These are phyloP conservation scores for Microcos paniculata DNA, from an alignment of 345 rosid genomes.

Conservation along the genomic window DNA sequence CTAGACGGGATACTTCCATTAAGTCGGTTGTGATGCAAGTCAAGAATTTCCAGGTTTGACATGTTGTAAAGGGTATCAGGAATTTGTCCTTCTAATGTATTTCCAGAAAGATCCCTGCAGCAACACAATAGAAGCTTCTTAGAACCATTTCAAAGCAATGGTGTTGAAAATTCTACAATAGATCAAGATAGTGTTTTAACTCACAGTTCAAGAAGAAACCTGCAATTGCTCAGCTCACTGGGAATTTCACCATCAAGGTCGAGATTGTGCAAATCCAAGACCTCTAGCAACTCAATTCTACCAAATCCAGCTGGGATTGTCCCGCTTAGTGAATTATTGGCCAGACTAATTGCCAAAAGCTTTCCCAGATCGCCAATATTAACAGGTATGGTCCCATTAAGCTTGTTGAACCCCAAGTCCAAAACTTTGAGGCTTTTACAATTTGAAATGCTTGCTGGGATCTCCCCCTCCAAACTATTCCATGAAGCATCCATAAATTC, in stretches of 20 bases:
- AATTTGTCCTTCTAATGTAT: constrained; percentile 64
- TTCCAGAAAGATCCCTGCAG: constrained; percentile 87
- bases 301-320: constrained; percentile 60
- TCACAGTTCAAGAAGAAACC: constrained; percentile 79
- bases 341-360: constrained; percentile 71
- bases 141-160: constrained; percentile 21
- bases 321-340: constrained; percentile 63
- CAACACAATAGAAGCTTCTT: constrained; percentile 24
- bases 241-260: constrained; percentile 68
- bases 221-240: constrained; percentile 61
- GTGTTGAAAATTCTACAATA: constrained; percentile 13
- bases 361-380: constrained; percentile 45
- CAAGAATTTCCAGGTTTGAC: constrained; percentile 72
- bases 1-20: constrained; percentile 63
- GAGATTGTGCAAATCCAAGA: constrained; percentile 84
- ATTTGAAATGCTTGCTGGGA: constrained; percentile 56
- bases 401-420: constrained; percentile 73
- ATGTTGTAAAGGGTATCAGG: constrained; percentile 63
- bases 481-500: constrained; percentile 74
- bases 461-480: constrained; percentile 61
- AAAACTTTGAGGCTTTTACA: constrained; percentile 76
- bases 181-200: constrained; percentile 32
- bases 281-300: constrained; percentile 59
- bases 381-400: constrained; percentile 65
- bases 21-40: constrained; percentile 61